Evolutionary conservation across 371 early-diverging fungal species (phyloP).

Genomic region (Lichtheimia corymbifera): DNA sequence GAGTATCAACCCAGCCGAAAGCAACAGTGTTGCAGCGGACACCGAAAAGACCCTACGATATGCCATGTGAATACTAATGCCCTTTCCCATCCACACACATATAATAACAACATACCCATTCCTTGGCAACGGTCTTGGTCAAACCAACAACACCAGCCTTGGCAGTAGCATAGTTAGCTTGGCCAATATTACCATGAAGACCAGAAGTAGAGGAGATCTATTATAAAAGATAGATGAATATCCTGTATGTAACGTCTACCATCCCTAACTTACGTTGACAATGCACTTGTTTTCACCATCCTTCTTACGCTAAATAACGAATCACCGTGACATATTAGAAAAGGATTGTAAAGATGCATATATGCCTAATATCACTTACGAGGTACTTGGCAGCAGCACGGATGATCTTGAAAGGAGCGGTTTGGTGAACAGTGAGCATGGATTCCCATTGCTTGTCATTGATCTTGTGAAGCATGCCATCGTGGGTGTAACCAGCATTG

Average conservation of each 20-base stretch:
- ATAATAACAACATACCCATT: conserved; percentile 27
- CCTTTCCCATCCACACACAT: background rate
- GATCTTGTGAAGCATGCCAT: conserved; percentile 73
- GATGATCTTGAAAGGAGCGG: conserved; percentile 69
- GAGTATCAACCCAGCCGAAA: conserved; percentile 70
- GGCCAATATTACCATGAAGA: conserved; percentile 70
- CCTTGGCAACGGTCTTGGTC: conserved; percentile 60
- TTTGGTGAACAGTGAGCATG: conserved; percentile 69
- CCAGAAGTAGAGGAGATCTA: conserved; percentile 70
- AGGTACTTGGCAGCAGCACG: conserved; percentile 67
- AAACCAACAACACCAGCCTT: conserved; percentile 58
- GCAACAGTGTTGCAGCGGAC: conserved; percentile 70
- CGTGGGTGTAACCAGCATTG: conserved; percentile 73
- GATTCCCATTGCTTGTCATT: conserved; percentile 71
- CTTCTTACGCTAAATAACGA: conserved; percentile 36
- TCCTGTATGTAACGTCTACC: too few species aligned
- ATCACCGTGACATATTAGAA: background rate
- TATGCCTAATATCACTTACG: conserved; percentile 12
- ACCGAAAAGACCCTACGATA: conserved; percentile 46
- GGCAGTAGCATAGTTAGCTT: conserved; percentile 52
- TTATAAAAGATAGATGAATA: conserved; percentile 17
- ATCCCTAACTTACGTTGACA: conserved; percentile 55
- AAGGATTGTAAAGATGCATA: background rate
- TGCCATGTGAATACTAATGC: background rate
- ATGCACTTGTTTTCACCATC: conserved; percentile 54